A percentile compares a stretch with the other conserved stretches of the same genome.
Evolutionary conservation across 495 filamentous ascomycete species (phyloP).

Genomic region (Penicillium pulvis): DNA sequence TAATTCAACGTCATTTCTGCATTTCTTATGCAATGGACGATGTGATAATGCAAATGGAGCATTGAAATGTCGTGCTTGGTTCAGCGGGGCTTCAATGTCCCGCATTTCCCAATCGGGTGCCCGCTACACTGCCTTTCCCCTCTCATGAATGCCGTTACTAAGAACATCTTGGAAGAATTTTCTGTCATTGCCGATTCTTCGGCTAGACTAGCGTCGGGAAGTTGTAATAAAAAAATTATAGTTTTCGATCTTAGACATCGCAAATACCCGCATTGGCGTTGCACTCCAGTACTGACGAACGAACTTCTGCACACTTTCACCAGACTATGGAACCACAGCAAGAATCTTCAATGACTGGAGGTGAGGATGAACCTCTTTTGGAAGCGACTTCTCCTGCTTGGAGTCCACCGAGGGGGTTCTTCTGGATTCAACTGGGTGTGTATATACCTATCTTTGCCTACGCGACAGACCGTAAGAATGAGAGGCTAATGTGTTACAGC

Average conservation of each 20-base stretch:
- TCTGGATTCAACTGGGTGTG: slow-evolving; percentile 50
- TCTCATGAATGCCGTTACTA: not conserved
- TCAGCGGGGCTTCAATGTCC: slow-evolving; percentile 9
- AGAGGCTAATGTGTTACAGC: slow-evolving; percentile 28
- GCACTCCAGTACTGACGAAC: not conserved
- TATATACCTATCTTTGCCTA: not conserved
- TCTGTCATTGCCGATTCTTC: not conserved
- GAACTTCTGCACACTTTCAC: not conserved
- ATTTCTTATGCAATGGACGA: not conserved
- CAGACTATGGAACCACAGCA: not conserved
- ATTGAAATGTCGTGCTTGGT: slow-evolving; percentile 29
- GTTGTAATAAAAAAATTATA: not conserved
- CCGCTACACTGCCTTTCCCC: slow-evolving; percentile 9
- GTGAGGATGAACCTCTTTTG: slow-evolving; percentile 46
- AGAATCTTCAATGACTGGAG: slow-evolving; percentile 5
- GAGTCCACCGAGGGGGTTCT: slow-evolving; percentile 44
- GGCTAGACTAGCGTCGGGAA: not conserved
- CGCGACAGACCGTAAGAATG: not conserved
- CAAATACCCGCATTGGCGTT: not conserved
- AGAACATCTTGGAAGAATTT: not conserved
- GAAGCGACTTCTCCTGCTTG: slow-evolving; percentile 25
- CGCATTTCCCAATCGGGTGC: slow-evolving; percentile 24
- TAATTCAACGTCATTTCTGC: slow-evolving; percentile 1
- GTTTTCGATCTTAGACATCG: not conserved
- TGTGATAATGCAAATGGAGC: slow-evolving; percentile 13